These are phyloP conservation scores for Pythium pyrilobum DNA, from an alignment of 352 stramenopile species.

Conservation along the genomic window DNA sequence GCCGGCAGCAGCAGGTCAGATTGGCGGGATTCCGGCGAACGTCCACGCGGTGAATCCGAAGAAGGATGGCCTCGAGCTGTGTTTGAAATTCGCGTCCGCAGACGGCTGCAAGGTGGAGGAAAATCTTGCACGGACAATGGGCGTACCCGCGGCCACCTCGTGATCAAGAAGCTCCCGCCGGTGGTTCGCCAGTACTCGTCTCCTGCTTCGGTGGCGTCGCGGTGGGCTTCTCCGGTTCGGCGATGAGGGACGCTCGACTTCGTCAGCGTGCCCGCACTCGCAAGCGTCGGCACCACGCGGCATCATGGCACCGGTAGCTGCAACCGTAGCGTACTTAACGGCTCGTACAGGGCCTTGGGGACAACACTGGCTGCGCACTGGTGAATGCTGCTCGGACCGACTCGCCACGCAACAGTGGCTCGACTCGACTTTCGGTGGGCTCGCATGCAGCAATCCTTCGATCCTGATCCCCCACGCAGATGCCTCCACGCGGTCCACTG, in stretches of 20 bases:
- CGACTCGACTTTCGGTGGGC: background rate
- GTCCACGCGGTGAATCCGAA: background rate
- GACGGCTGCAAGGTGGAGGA: background rate
- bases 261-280: background rate
- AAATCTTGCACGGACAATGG: background rate
- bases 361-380: background rate
- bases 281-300: background rate
- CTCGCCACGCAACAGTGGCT: background rate
- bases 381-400: background rate
- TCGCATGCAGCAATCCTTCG: no score
- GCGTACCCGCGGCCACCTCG: background rate
- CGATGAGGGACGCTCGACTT: background rate
- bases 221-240: background rate
- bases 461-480: no score
- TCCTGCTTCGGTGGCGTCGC: background rate
- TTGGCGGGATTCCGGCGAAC: background rate
- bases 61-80: background rate
- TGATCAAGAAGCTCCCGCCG: background rate
- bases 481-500: no score
- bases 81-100: background rate
- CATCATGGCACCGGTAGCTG: background rate
- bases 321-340: background rate
- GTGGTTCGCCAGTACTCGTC: background rate
- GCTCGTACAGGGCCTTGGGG: background rate
- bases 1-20: no score